Base-by-base conservation (phyloP, 805 yeast genomes). In the Barnettozyma siamensis region DNA sequence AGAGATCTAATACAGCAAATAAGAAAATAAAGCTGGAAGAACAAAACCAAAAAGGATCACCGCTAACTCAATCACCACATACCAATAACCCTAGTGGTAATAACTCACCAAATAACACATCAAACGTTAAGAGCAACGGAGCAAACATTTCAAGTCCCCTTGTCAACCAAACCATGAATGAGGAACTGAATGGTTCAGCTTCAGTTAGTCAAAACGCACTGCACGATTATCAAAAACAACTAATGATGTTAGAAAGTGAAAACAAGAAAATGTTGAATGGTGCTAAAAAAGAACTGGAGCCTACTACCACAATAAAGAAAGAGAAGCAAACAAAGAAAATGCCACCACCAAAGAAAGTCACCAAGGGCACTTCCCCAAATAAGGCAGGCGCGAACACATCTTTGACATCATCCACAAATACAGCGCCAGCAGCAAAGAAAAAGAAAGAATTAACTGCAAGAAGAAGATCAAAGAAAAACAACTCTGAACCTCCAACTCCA, bases 171-270 rank as follows among this genome's bases (percentile, higher is more conserved):
- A 47, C 33, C 43, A 55, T 33, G 18, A 41, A 41, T 54, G 38
- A 31, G 17, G 45, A 42, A 8, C 15, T 27, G 28, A 43, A 46
- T 33, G 45, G 60, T 5, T 7, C 28, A 24, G 21, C 37, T n/a
- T 23, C 37, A 4, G 12, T 53, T 18, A 50, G 57, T 7, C 46
- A 54, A 17, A 50, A 46, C 53, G 89, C 91, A 2, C 64, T 86
- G 31, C 86, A 82, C 52, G 94, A 86, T 56, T 86, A 87, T 59
- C 94, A 86, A 59, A 79, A 77, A 69, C 91, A 85, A 60, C 65
- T 85, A 49, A 74, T 83, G 73, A 58, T 82, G 40, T 64, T 87
- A 55, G 95, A 86, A 53, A 76, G 76, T 48, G 89, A 84, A 57
- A 86, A 83, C 60, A 80, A 82, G 57, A 78, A 76, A 58, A 70